Percentiles rank a stretch among this genome's conserved stretches.
These are phyloP conservation scores for Podospora sp. DNA, from an alignment of 495 filamentous ascomycete species.

Conservation along the genomic window DNA sequence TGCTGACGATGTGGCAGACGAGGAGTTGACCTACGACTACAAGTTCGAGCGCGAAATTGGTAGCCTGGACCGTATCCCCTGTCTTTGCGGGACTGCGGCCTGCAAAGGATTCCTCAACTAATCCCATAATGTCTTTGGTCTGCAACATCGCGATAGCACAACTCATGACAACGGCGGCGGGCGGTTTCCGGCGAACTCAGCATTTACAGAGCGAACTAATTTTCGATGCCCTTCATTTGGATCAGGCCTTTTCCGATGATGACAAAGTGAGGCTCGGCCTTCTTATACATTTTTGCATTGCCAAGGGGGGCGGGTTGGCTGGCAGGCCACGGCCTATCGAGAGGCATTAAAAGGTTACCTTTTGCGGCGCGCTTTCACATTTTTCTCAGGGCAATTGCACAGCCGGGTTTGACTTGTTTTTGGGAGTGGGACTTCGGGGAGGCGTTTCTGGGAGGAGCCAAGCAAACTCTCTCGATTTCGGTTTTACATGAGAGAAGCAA, in stretches of 20 bases:
- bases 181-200: slow-evolving; percentile 7
- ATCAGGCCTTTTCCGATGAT: slow-evolving; percentile 10
- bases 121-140: slow-evolving; percentile 30
- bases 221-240: slow-evolving; percentile 11
- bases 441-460: not conserved
- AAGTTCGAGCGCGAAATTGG: slow-evolving; percentile 98
- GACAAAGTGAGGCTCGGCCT: slow-evolving; percentile 3
- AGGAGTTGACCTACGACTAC: slow-evolving; percentile 99
- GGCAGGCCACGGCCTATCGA: slow-evolving; percentile 1
- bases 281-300: slow-evolving; percentile 18
- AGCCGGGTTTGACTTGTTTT: not conserved
- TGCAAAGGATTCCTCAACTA: slow-evolving; percentile 99
- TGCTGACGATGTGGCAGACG: slow-evolving; percentile 67
- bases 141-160: not conserved
- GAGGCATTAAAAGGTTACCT: not conserved
- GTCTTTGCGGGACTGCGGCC: slow-evolving; percentile 89
- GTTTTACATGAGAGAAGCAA: not conserved
- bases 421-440: not conserved
- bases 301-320: slow-evolving; percentile 10
- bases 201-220: slow-evolving; percentile 20
- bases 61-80: slow-evolving; percentile 92
- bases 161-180: slow-evolving; percentile 8
- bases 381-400: slow-evolving; percentile 5
- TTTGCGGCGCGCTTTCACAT: not conserved
- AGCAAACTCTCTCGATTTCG: not conserved